Conservation (phyloP, 257 asterid genomes). For the Anisodus tanguticus region DNA sequence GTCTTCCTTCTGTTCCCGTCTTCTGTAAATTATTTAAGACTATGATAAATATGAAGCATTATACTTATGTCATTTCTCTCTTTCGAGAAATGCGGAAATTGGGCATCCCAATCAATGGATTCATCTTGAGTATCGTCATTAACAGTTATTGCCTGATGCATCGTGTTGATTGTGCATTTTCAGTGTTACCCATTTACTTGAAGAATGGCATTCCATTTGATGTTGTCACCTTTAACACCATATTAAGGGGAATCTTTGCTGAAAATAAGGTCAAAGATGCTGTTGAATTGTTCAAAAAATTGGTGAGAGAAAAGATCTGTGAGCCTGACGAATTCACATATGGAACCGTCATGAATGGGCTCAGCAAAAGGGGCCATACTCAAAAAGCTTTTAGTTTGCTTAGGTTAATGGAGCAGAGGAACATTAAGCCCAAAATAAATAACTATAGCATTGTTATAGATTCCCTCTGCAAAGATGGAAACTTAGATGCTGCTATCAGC, state of each 20-base stretch:
- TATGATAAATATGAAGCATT: not conserved
- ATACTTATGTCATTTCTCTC: slow-evolving; percentile 1
- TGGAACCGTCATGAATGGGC: slow-evolving; percentile 31
- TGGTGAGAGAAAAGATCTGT: slow-evolving; percentile 33
- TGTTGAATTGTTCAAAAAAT: slow-evolving; percentile 38
- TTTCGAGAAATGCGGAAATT: slow-evolving; percentile 20
- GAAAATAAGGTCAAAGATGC: slow-evolving; percentile 25
- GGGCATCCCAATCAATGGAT: not conserved
- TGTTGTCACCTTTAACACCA: not conserved
- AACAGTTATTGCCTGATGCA: not conserved
- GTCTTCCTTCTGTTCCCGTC: slow-evolving; percentile 25
- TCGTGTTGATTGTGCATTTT: not conserved
- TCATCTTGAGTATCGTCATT: not conserved
- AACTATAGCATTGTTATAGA: slow-evolving; percentile 26
- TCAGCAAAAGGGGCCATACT: slow-evolving; percentile 43
- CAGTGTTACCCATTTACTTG: not conserved
- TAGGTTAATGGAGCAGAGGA: slow-evolving; percentile 12
- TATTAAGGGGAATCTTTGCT: slow-evolving; percentile 36
- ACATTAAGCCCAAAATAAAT: not conserved
- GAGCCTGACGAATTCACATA: slow-evolving; percentile 29
- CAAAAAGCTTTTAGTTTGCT: slow-evolving; percentile 22
- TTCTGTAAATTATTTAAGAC: not conserved
- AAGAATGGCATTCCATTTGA: slow-evolving; percentile 30
- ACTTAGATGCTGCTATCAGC: not conserved
- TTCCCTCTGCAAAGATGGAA: slow-evolving; percentile 36